Evolutionary conservation across 768 basidiomycete genomes (phyloP).

Genomic region (Roridomyces roridus): DNA sequence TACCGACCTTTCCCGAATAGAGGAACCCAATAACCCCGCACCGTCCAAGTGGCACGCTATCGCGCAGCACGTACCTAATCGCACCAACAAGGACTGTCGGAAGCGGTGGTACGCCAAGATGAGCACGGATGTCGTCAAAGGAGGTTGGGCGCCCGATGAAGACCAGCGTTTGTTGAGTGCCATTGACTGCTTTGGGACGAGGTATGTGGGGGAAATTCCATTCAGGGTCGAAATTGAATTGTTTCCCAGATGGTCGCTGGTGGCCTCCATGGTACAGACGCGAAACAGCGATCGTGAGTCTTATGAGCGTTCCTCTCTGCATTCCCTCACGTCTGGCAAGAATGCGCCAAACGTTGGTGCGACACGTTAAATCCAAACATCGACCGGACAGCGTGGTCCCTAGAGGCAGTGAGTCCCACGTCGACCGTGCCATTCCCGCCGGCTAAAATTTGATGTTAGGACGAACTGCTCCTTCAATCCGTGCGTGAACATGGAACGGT

Average conservation of each 20-base stretch:
- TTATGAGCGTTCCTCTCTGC: background rate
- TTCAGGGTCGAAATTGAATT: no score
- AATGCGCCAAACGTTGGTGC: slow-evolving; percentile 69
- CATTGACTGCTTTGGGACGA: slow-evolving; percentile 61
- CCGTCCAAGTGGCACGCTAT: slow-evolving; percentile 70
- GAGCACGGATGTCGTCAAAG: slow-evolving; percentile 66
- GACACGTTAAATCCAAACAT: slow-evolving; percentile 67
- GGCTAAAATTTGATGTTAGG: slow-evolving; percentile 40
- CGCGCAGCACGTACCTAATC: slow-evolving; percentile 64
- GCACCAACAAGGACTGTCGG: slow-evolving; percentile 69
- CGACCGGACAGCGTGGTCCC: slow-evolving; percentile 62
- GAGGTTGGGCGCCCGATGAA: slow-evolving; percentile 67
- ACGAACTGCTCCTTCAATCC: slow-evolving; percentile 58
- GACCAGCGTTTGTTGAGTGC: slow-evolving; percentile 63
- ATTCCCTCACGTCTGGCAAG: slow-evolving; percentile 32
- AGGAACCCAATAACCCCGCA: slow-evolving; percentile 61
- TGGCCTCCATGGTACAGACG: slow-evolving; percentile 60
- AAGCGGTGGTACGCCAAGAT: slow-evolving; percentile 71
- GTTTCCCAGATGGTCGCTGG: slow-evolving; percentile 63
- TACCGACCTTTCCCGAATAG: no score
- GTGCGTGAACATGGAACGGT: slow-evolving; percentile 63
- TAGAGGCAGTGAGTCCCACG: slow-evolving; percentile 57
- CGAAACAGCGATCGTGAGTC: slow-evolving; percentile 65
- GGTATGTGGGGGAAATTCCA: no score
- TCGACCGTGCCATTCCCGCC: no score